A percentile compares a stretch with the other conserved stretches of the same genome.
Evolutionary conservation across 441 rosid species (phyloP).

Genomic region (Euphorbia schlechtendalii): DNA sequence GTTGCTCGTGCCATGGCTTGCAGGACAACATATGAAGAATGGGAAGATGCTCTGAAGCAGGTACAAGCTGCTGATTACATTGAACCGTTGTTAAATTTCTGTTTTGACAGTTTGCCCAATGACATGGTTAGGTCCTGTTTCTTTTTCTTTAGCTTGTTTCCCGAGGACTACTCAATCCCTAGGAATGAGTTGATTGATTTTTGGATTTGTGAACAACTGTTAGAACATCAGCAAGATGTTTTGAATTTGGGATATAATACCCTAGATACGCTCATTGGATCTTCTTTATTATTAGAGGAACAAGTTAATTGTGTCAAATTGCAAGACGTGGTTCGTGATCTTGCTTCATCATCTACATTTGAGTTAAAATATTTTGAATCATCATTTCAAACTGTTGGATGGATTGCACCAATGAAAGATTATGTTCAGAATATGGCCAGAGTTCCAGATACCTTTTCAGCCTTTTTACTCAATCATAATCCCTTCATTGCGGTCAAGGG

Average conservation of each 20-base stretch:
- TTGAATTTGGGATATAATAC: background rate
- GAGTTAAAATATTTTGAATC: too few relatives aligned
- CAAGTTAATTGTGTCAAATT: slow-evolving; percentile 2
- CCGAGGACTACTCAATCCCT: background rate
- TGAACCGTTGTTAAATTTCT: too few relatives aligned
- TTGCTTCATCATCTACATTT: too few relatives aligned
- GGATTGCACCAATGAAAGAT: slow-evolving; percentile 1
- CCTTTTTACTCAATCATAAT: too few relatives aligned
- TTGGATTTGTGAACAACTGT: too few relatives aligned
- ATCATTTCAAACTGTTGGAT: background rate
- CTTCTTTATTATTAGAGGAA: slow-evolving; percentile 11
- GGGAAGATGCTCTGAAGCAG: slow-evolving; percentile 12
- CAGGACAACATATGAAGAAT: slow-evolving; percentile 4
- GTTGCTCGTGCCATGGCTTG: background rate
- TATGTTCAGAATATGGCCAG: background rate
- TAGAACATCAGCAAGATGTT: background rate
- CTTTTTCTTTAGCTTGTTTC: slow-evolving; percentile 14
- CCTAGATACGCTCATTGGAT: slow-evolving; percentile 1
- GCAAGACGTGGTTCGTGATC: slow-evolving; percentile 21
- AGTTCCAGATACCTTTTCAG: background rate
- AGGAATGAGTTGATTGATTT: slow-evolving; percentile 10
- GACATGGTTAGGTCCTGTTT: too few relatives aligned
- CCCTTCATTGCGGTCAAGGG: background rate
- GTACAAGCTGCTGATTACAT: too few relatives aligned
- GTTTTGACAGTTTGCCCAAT: slow-evolving; percentile 22